Percentiles rank a stretch among this genome's conserved stretches.
These are phyloP conservation scores for Fusarium sublunatum DNA, from an alignment of 2,329 filamentous ascomycete species.

Conservation along the genomic window DNA sequence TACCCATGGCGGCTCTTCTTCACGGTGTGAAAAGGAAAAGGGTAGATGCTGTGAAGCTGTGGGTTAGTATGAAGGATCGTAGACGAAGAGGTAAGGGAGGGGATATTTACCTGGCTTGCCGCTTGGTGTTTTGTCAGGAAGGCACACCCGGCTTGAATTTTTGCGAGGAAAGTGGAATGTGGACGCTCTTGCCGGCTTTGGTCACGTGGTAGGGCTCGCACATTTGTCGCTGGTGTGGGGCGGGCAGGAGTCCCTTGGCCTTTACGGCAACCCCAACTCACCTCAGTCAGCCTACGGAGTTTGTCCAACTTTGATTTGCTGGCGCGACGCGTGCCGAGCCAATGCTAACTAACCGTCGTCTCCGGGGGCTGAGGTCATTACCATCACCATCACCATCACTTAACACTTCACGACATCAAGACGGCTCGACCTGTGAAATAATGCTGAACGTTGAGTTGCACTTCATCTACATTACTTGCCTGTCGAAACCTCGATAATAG, in stretches of 20 bases:
- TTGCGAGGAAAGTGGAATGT: slow-evolving; percentile 44
- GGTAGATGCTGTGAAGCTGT: slow-evolving; percentile 49
- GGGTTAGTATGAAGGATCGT: slow-evolving; percentile 47
- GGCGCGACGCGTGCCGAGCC: slow-evolving; percentile 23
- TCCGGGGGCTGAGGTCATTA: slow-evolving; percentile 29
- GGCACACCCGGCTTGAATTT: slow-evolving; percentile 49
- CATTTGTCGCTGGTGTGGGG: slow-evolving; percentile 5
- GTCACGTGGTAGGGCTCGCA: slow-evolving; percentile 49
- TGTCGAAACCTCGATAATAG: not conserved
- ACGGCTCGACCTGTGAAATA: slow-evolving; percentile 5
- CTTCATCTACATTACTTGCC: not conserved
- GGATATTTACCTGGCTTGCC: slow-evolving; percentile 54
- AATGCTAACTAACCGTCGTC: slow-evolving; percentile 27
- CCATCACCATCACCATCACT: slow-evolving; percentile 21
- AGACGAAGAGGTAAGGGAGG: slow-evolving; percentile 42
- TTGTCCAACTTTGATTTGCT: slow-evolving; percentile 19
- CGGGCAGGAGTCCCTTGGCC: not conserved
- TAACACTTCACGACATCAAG: not conserved
- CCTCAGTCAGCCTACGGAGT: slow-evolving; percentile 5
- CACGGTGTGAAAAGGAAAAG: slow-evolving; percentile 50
- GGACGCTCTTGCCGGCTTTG: slow-evolving; percentile 46
- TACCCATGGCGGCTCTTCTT: slow-evolving; percentile 61
- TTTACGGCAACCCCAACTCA: not conserved
- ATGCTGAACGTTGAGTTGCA: not conserved
- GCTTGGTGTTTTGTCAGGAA: slow-evolving; percentile 56